These are phyloP conservation scores for Aphanomyces euteiches DNA, from an alignment of 352 stramenopile species.

Conservation along the genomic window DNA sequence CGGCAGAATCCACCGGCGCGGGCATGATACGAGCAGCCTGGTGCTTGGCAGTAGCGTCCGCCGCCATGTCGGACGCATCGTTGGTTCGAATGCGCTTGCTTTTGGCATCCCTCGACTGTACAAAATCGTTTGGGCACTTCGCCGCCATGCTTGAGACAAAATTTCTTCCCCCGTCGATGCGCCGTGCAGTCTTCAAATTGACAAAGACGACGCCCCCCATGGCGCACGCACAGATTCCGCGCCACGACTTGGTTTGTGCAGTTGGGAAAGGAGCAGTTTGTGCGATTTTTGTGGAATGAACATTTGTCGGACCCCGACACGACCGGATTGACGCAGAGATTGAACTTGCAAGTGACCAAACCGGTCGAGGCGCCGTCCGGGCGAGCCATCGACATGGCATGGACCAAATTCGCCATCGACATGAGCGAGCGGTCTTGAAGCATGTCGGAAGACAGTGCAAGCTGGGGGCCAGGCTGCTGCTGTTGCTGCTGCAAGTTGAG, in stretches of 20 bases:
- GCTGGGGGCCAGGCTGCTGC: neutral
- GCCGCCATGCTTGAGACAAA: constrained; percentile 72
- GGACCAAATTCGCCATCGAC: constrained; percentile 15
- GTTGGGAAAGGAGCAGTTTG: constrained; percentile 71
- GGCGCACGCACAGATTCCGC: constrained; percentile 73
- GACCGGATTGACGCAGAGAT: constrained; percentile 70
- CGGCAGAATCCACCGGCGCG: constrained; percentile 67
- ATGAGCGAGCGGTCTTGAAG: constrained; percentile 14
- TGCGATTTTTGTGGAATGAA: constrained; percentile 79
- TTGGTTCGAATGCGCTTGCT: constrained; percentile 69
- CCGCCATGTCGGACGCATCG: constrained; percentile 75
- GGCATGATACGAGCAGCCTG: constrained; percentile 71
- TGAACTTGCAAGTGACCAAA: constrained; percentile 51
- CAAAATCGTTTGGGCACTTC: constrained; percentile 83
- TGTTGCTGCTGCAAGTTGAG: neutral
- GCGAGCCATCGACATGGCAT: neutral
- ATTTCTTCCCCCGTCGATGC: constrained; percentile 64
- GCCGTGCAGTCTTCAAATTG: constrained; percentile 69
- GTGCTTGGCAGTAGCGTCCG: constrained; percentile 62
- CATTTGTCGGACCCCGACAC: constrained; percentile 73
- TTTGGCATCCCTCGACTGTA: constrained; percentile 72
- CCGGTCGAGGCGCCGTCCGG: neutral
- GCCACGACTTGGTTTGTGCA: constrained; percentile 84
- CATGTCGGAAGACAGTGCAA: neutral
- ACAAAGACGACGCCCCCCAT: constrained; percentile 78